phyloP scores from a whole-genome alignment of 1,284 basidiomycete species.

The Malassezia equina region DNA sequence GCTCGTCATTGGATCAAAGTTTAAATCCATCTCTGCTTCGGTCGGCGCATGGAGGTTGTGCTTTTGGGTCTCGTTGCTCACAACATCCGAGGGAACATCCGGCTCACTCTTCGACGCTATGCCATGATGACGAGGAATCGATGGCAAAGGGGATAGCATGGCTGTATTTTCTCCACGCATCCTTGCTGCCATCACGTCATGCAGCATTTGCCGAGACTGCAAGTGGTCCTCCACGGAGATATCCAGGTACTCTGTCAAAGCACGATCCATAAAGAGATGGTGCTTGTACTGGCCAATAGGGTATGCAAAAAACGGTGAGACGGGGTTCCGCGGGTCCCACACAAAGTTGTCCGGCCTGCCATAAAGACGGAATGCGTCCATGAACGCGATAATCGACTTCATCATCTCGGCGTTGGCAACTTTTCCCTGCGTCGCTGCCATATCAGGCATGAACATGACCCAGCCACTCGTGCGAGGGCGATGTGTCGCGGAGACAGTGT shows the following conservation, averaged over 20 bases:
- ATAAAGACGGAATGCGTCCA: conserved; percentile 48
- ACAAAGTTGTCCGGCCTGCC: conserved; percentile 33
- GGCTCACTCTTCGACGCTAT: not conserved
- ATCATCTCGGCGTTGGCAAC: conserved; percentile 65
- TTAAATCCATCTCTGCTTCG: not conserved
- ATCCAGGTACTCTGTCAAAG: conserved; percentile 67
- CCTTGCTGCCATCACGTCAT: conserved; percentile 44
- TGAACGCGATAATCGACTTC: conserved; percentile 66
- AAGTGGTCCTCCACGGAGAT: conserved; percentile 58
- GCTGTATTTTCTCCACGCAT: conserved; percentile 45
- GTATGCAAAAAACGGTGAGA: conserved; percentile 45
- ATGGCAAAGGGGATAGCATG: conserved; percentile 38
- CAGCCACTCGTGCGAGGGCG: conserved; percentile 49
- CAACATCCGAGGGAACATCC: not conserved
- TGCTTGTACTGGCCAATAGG: conserved; percentile 50
- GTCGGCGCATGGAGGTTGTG: not conserved
- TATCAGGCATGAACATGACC: conserved; percentile 50
- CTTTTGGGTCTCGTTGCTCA: not conserved
- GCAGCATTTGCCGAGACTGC: conserved; percentile 30
- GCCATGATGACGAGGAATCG: not conserved
- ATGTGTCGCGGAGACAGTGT: conserved; percentile 55
- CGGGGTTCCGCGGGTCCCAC: conserved; percentile 51
- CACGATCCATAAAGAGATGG: conserved; percentile 76
- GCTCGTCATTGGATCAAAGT: not conserved
- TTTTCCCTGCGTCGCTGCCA: conserved; percentile 17